These are phyloP conservation scores for Chlorencoelia australis DNA, from an alignment of 2,329 filamentous ascomycete species.

Conservation along the genomic window DNA sequence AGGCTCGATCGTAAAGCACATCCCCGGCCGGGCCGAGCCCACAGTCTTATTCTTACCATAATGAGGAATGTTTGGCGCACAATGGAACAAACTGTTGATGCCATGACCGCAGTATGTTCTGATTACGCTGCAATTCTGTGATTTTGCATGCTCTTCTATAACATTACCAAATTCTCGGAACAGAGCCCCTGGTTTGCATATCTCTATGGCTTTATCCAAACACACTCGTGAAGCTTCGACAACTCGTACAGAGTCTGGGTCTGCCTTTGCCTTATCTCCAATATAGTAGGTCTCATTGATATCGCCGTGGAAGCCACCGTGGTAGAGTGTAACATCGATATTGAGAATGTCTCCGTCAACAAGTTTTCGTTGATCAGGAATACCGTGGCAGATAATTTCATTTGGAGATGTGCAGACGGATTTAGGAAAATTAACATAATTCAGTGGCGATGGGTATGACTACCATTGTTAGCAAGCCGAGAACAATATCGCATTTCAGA, in stretches of 20 bases:
- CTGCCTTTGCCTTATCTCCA: slow-evolving; percentile 72
- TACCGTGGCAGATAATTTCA: slow-evolving; percentile 97
- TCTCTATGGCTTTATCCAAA: slow-evolving; percentile 78
- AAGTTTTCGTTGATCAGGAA: slow-evolving; percentile 80
- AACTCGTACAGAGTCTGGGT: slow-evolving; percentile 80
- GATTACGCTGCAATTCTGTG: slow-evolving; percentile 76
- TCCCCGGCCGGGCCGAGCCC: slow-evolving; percentile 85
- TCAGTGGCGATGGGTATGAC: slow-evolving; percentile 90
- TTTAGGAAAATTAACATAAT: slow-evolving; percentile 95
- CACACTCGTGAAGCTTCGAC: slow-evolving; percentile 86
- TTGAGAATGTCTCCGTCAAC: slow-evolving; percentile 94
- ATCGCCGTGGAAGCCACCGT: slow-evolving; percentile 91
- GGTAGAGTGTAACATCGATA: slow-evolving; percentile 90
- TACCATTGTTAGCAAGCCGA: slow-evolving; percentile 30
- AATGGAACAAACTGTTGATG: slow-evolving; percentile 89
- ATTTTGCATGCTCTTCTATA: slow-evolving; percentile 92
- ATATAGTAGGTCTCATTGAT: slow-evolving; percentile 99
- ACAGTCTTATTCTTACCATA: slow-evolving; percentile 98
- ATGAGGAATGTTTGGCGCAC: slow-evolving; percentile 87
- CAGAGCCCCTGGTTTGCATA: slow-evolving; percentile 85
- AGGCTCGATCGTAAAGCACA: slow-evolving; percentile 98
- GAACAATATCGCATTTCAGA: slow-evolving; percentile 5
- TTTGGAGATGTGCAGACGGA: slow-evolving; percentile 95
- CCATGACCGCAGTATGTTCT: slow-evolving; percentile 95
- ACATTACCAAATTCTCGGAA: slow-evolving; percentile 90